Evolutionary conservation across 257 asterid genomes (phyloP), one percentile per base, ranked within the genome.

Genomic region (Solanum chiquidenum): DNA sequence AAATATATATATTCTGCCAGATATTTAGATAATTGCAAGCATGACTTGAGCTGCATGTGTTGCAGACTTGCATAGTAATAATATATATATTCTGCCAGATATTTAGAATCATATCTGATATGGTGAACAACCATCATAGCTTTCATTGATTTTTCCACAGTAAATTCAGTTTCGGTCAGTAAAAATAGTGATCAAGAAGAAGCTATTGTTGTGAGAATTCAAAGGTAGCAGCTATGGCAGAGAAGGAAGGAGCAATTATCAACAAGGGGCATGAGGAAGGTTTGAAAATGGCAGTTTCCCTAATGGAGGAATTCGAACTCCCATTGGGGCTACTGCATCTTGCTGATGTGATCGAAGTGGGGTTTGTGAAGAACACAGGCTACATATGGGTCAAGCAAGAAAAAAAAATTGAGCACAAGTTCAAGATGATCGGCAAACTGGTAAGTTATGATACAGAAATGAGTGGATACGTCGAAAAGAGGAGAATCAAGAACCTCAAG

Each of bases 281-380:
- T 35, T 83, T 90, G 12, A 93, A 92, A 87, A 77, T 91, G 93
- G 95, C 94, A 0, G 4, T 40, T 25, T 88, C 89, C 7, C 93
- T 95, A n/a, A 95, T 95, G 2, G 93, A 94, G 82, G 98, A 95
- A 83, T 94, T 93, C 69, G 94, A 89, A 88, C 94, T 93, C 18
- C 98, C 98, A 33, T 4, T 69, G 5, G 98, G 98, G 40, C 97
- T 94, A 23, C 97, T 95, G 83, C 96, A 95, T 5, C 71, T 95
- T 83, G 96, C 90, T 2, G 94, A 94, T 20, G 97, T 94, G 86
- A 33, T 92, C 7, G 97, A 95, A 86, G 97, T 94, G 0, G 98
- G 97, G 4, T 93, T 94, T 42, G 96, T 93, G 84, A 90, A 93
- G 86, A 76, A 64, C 90, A 93, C 92, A 0, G 95, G 98, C 1